Conservation (phyloP, 306 rosid species). For the Prunus fruticosa region DNA sequence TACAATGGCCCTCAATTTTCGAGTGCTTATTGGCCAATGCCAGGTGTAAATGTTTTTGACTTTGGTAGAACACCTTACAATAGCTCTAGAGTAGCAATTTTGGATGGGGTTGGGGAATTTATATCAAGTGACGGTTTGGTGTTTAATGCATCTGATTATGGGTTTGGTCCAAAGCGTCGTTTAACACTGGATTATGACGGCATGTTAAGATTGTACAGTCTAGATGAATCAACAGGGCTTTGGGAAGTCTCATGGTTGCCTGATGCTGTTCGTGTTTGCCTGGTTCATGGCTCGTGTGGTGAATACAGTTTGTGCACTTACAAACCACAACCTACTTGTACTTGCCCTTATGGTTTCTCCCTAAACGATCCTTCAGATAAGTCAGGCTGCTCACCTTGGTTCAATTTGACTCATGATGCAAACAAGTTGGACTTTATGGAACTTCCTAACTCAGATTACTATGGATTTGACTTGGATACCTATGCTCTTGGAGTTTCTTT, state of each 20-base stretch:
- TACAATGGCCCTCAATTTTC: not conserved
- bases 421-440: conserved; percentile 15
- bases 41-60: not conserved
- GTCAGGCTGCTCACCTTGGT: conserved; percentile 34
- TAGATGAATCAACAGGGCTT: conserved; percentile 14
- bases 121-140: conserved; percentile 4
- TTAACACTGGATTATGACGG: conserved; percentile 30
- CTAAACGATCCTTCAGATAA: conserved; percentile 27
- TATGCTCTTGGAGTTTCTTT: not conserved
- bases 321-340: conserved; percentile 28
- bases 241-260: conserved; percentile 29
- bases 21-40: conserved; percentile 24
- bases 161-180: conserved; percentile 5
- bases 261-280: not conserved
- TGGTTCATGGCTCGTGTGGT: conserved; percentile 34
- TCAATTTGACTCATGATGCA: conserved; percentile 6
- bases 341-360: conserved; percentile 31
- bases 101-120: conserved; percentile 17
- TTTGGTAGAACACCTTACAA: conserved; percentile 28
- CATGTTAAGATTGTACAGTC: conserved; percentile 21
- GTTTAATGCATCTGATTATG: conserved; percentile 15
- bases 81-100: conserved; percentile 23
- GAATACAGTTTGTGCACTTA: conserved; percentile 28
- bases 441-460: conserved; percentile 34
- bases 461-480: conserved; percentile 27